Evolutionary conservation across 2,329 filamentous ascomycete genomes (phyloP), one percentile per base, ranked within the genome.

Genomic region (Lithohypha guttulata): DNA sequence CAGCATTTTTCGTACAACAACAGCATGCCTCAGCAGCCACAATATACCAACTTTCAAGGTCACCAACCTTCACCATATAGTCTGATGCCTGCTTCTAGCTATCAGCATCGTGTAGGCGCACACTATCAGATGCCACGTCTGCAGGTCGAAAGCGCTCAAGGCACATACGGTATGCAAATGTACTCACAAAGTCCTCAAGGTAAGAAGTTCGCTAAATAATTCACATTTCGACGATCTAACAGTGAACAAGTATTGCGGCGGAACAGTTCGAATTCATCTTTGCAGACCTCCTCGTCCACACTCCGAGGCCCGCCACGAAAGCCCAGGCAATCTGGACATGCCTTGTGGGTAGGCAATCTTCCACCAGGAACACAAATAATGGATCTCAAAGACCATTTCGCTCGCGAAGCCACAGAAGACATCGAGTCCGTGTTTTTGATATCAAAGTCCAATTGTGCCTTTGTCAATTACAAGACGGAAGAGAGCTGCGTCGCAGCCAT

Each of bases 401-500:
- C 84, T 45, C 77, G 75, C 46, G 81, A 87, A 48, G 79, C 84
- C 0, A 72, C 70, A 0, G 74, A 69, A 28, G 73, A 86, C 1
- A 75, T 96, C 15, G 83, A 94, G 56, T 94, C 86, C 32, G 66
- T 96, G 0, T 95, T 96, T 50, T 65, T 96, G 23, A 96, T 96
- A 27, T 89, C 87, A 0, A 95, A 95, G 59, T 95, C 87, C 58
- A 95, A 95, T 56, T 96, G 89, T 55, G 89, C 87, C 0, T 96
- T 96, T 63, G 85, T 93, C 48, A 96, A 96, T 55, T 96, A 93
- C 58, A 83, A 79, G 46, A 81, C 84, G 35, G 86, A 94, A 52
- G 63, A 68, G 2, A 76, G 77, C 4, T 95, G 86, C 55, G 63
- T 73, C 5, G 70, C 74, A 6, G 89, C 89, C 0, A 84, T 94